These are phyloP conservation scores for Prunus yedoensis DNA, from an alignment of 331 rosid genomes.

Conservation along the genomic window DNA sequence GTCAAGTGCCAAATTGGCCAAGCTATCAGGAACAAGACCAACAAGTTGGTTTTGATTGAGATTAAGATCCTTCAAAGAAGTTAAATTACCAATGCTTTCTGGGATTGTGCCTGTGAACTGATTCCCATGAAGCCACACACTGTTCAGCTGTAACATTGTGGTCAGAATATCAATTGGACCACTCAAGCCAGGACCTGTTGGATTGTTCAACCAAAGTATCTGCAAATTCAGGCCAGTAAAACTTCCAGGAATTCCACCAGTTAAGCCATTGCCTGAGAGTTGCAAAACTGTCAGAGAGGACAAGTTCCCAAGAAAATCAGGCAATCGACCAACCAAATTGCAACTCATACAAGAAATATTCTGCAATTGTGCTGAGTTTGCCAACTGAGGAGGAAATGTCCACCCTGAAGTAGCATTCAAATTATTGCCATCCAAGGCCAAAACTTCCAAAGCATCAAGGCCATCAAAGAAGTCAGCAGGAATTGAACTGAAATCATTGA, in stretches of 20 bases:
- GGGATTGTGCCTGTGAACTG: slow-evolving; percentile 73
- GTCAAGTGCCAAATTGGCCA: slow-evolving; percentile 52
- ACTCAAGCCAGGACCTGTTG: slow-evolving; percentile 44
- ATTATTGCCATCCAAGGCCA: slow-evolving; percentile 66
- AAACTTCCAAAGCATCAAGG: slow-evolving; percentile 47
- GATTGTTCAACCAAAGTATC: slow-evolving; percentile 73
- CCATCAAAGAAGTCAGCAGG: slow-evolving; percentile 76
- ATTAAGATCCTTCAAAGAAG: slow-evolving; percentile 61
- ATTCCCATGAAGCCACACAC: slow-evolving; percentile 89
- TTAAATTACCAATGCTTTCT: slow-evolving; percentile 56
- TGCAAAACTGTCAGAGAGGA: slow-evolving; percentile 56
- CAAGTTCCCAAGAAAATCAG: slow-evolving; percentile 64
- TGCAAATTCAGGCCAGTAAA: slow-evolving; percentile 42
- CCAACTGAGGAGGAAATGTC: slow-evolving; percentile 51
- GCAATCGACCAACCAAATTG: slow-evolving; percentile 68
- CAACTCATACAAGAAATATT: slow-evolving; percentile 62
- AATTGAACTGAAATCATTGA: slow-evolving; percentile 69
- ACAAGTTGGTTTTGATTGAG: slow-evolving; percentile 69
- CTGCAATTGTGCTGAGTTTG: slow-evolving; percentile 48
- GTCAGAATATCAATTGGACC: slow-evolving; percentile 65
- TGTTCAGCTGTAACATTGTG: slow-evolving; percentile 58
- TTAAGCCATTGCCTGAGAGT: slow-evolving; percentile 54
- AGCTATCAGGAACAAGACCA: slow-evolving; percentile 66
- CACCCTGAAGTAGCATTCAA: slow-evolving; percentile 66
- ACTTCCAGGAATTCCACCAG: slow-evolving; percentile 54